Evolutionary conservation across 352 stramenopile genomes (phyloP).

Genomic region (Peronospora belbahrii): DNA sequence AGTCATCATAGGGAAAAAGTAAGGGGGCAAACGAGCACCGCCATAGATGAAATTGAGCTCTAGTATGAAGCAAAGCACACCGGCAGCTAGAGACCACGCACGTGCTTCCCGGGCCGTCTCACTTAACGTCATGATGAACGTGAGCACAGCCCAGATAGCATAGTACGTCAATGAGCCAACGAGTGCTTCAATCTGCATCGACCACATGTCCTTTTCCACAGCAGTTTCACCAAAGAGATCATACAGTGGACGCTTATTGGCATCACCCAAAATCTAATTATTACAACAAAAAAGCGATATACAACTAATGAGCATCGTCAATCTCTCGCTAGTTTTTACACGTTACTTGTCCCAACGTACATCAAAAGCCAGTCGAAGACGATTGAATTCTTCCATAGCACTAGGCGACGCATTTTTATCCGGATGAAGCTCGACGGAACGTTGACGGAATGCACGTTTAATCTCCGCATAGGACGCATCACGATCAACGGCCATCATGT

Average conservation of each 20-base stretch:
- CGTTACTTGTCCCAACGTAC: too few relatives aligned
- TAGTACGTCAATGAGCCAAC: conserved; percentile 93
- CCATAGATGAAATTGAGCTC: conserved; percentile 90
- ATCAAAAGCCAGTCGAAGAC: conserved; percentile 92
- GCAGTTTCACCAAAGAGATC: conserved; percentile 91
- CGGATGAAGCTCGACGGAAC: conserved; percentile 92
- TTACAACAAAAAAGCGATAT: neutral
- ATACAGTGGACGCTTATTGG: conserved; percentile 91
- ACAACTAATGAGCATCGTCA: conserved; percentile 4
- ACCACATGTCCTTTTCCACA: conserved; percentile 85
- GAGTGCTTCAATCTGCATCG: conserved; percentile 85
- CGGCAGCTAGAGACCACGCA: conserved; percentile 90
- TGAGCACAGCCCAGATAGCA: conserved; percentile 92
- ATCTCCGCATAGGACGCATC: conserved; percentile 90
- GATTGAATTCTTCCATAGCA: conserved; percentile 90
- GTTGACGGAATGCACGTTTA: conserved; percentile 94
- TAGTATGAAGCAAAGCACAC: conserved; percentile 90
- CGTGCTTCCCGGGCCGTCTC: conserved; percentile 82
- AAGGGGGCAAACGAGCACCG: conserved; percentile 39
- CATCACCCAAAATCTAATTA: conserved; percentile 65
- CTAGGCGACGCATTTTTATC: conserved; percentile 94
- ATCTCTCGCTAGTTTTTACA: too few relatives aligned
- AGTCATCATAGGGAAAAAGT: conserved; percentile 74
- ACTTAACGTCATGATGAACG: conserved; percentile 92
- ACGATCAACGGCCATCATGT: conserved; percentile 84